These are phyloP conservation scores for Termitomyces sp. DNA, from an alignment of 768 basidiomycete species.

Conservation along the genomic window DNA sequence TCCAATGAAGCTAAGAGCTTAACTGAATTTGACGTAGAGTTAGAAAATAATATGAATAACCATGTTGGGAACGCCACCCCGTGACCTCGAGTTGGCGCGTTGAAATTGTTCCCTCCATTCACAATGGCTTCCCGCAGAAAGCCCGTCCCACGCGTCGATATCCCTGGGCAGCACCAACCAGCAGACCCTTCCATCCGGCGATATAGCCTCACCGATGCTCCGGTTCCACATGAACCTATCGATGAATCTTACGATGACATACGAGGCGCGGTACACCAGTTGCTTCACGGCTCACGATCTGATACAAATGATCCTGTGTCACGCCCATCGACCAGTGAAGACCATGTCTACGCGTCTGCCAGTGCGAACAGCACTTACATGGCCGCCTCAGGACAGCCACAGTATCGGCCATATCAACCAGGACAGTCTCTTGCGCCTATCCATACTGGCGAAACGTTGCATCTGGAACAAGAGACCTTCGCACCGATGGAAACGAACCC, in stretches of 20 bases:
- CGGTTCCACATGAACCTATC: neutral
- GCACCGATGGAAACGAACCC: slow-evolving; percentile 19
- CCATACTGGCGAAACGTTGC: slow-evolving; percentile 58
- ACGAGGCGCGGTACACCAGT: slow-evolving; percentile 1
- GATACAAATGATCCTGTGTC: neutral
- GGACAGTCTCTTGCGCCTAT: slow-evolving; percentile 59
- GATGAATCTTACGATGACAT: slow-evolving; percentile 4
- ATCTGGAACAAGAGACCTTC: slow-evolving; percentile 33
- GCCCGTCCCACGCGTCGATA: neutral
- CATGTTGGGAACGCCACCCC: slow-evolving; percentile 1
- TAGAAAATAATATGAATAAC: too few species aligned
- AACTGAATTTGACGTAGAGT: too few species aligned
- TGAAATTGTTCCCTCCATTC: too few species aligned
- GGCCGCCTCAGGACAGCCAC: slow-evolving; percentile 1
- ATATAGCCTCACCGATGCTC: slow-evolving; percentile 11
- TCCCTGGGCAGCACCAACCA: slow-evolving; percentile 6
- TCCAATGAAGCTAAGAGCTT: neutral
- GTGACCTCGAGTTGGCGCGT: slow-evolving; percentile 1
- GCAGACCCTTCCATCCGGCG: slow-evolving; percentile 8
- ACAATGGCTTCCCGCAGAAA: slow-evolving; percentile 11
- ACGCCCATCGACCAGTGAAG: neutral
- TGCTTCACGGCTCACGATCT: neutral
- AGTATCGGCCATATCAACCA: slow-evolving; percentile 48
- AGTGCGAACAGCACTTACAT: neutral
- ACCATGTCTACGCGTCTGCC: neutral